Percentiles rank a stretch among this genome's conserved stretches.
These are phyloP conservation scores for Fusarium decemcellulare DNA, from an alignment of 2,329 filamentous ascomycete species.

Conservation along the genomic window DNA sequence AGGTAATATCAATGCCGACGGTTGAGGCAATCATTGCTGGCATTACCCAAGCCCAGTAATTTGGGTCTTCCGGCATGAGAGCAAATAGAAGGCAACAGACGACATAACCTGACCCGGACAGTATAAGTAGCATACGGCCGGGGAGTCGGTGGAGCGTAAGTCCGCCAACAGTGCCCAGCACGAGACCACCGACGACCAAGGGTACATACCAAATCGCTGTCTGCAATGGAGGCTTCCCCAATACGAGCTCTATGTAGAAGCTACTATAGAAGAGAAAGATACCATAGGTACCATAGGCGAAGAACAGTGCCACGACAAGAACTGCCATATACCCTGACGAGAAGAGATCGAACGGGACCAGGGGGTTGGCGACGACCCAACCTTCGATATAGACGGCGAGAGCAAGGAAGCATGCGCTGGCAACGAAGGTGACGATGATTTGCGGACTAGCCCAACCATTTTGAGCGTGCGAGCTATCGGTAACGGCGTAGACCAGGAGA, in stretches of 20 bases:
- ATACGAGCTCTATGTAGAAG: constrained; percentile 8
- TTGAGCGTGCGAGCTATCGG: constrained; percentile 3
- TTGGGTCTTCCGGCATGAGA: constrained; percentile 1
- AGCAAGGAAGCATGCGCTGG: background rate
- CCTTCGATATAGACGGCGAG: constrained; percentile 5
- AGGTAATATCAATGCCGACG: constrained; percentile 9
- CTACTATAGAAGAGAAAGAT: constrained; percentile 8
- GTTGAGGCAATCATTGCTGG: constrained; percentile 3
- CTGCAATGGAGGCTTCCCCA: background rate
- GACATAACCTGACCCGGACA: constrained; percentile 3
- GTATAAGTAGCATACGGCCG: constrained; percentile 8
- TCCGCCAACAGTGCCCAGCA: constrained; percentile 2
- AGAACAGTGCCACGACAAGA: constrained; percentile 11
- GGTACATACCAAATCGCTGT: constrained; percentile 12
- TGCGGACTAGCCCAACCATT: constrained; percentile 6
- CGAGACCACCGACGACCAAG: constrained; percentile 5
- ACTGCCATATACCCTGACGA: constrained; percentile 5
- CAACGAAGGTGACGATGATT: background rate
- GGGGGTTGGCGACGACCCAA: background rate
- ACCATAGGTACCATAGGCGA: constrained; percentile 7
- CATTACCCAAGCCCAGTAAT: constrained; percentile 16
- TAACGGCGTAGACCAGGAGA: constrained; percentile 10
- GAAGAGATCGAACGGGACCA: constrained; percentile 9
- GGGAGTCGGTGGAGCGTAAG: constrained; percentile 6
- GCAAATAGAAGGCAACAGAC: constrained; percentile 8